These are phyloP conservation scores for Vaccinium macrocarpon DNA, from an alignment of 148 eudicot genomes.

Conservation along the genomic window DNA sequence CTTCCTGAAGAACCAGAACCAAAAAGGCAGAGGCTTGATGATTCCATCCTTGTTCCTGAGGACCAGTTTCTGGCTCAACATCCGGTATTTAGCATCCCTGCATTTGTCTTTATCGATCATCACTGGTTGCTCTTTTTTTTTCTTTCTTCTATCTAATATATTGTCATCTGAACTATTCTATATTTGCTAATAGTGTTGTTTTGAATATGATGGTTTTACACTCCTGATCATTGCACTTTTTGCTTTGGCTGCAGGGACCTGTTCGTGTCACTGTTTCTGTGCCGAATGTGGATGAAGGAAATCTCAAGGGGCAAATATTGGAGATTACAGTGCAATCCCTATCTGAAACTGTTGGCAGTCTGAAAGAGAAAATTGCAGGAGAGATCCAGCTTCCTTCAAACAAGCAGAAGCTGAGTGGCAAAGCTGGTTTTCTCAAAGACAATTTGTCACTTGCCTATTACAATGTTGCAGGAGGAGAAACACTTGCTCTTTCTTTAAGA, in stretches of 20 bases:
- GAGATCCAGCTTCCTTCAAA: conserved; percentile 67
- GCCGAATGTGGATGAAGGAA: conserved; percentile 64
- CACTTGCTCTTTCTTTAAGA: conserved; percentile 56
- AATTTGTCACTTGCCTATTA: conserved; percentile 65
- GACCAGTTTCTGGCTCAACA: conserved; percentile 69
- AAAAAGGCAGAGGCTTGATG: conserved; percentile 66
- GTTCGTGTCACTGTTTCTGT: conserved; percentile 46
- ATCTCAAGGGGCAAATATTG: conserved; percentile 63
- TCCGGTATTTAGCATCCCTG: conserved; percentile 36
- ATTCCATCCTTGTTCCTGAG: conserved; percentile 50
- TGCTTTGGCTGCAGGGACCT: conserved; percentile 51
- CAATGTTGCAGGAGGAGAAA: conserved; percentile 50
- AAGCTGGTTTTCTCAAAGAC: conserved; percentile 70
- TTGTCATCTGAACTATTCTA: not conserved
- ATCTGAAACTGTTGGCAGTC: conserved; percentile 61
- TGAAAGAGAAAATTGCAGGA: conserved; percentile 63
- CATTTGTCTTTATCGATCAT: conserved; percentile 3
- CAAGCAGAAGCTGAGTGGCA: conserved; percentile 68
- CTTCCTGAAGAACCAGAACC: conserved; percentile 74
- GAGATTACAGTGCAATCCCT: conserved; percentile 52
- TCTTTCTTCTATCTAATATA: not conserved
- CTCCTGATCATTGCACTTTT: not conserved
- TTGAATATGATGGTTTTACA: not conserved
- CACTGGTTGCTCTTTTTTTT: not conserved
- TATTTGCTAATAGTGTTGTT: not conserved